A percentile compares a stretch with the other conserved stretches of the same genome.
Evolutionary conservation across 331 rosid species (phyloP).

Genomic region (Phaseolus coccineus): DNA sequence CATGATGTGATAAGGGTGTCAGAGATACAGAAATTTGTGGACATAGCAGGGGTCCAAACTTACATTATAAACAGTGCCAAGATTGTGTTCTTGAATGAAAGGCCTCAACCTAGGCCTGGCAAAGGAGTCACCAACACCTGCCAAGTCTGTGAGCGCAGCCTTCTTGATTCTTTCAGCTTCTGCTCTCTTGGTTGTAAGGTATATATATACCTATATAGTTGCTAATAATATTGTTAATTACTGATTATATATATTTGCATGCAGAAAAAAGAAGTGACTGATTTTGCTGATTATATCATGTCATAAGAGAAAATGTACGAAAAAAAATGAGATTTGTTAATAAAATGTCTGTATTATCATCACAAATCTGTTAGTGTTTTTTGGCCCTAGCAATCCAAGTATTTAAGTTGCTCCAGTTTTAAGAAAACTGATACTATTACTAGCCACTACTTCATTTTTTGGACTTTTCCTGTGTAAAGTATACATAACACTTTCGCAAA

Average conservation of each 20-base stretch:
- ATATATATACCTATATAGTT: not conserved
- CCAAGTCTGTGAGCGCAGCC: constrained; percentile 68
- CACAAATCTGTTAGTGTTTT: too few species aligned
- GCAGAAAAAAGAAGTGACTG: too few species aligned
- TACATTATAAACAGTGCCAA: constrained; percentile 78
- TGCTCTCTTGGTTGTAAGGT: constrained; percentile 90
- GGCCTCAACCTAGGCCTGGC: constrained; percentile 79
- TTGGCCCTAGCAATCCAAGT: too few species aligned
- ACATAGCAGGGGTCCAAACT: constrained; percentile 71
- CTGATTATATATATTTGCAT: too few species aligned
- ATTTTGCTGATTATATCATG: too few species aligned
- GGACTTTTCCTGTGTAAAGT: constrained; percentile 9
- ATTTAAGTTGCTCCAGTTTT: too few species aligned
- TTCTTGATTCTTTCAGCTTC: constrained; percentile 73
- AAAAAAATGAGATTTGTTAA: too few species aligned
- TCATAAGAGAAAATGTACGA: too few species aligned
- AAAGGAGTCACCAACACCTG: constrained; percentile 75
- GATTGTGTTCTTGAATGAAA: constrained; percentile 76
- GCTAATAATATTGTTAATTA: too few species aligned
- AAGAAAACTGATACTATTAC: too few species aligned
- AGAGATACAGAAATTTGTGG: constrained; percentile 77
- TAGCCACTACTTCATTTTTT: not conserved
- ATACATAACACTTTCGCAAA: not conserved
- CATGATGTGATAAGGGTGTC: constrained; percentile 86
- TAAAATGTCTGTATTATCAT: too few species aligned